Base-by-base conservation (phyloP, 2,329 filamentous ascomycete species). In the Colletotrichum spinosum region DNA sequence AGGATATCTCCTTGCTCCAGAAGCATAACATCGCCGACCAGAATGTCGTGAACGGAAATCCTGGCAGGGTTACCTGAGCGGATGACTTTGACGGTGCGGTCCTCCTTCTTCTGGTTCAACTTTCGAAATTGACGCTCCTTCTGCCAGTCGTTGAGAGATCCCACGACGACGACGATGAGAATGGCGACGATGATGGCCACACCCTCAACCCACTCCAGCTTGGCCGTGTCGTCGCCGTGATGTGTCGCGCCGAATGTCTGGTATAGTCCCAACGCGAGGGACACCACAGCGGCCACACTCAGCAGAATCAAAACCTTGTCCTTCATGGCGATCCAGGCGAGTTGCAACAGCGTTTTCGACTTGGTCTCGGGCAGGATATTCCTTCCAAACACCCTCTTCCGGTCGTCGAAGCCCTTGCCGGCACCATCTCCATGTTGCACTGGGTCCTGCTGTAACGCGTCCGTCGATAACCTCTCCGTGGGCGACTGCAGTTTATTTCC, bases 61-160 rank as follows among this genome's bases (percentile, higher is more conserved):
- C 91, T 88, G 68, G 85, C 83, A 1, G 88, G 88, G 70, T 84
- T 88, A 39, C 91, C 92, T 1, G 91, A 94, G 25, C 92, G 89
- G 57, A 92, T 81, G 7, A 93, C 88, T 67, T 92, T 93, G 70
- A 95, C 88, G 50, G 86, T 79, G 38, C 92, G 86, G 72, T 94
- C 89, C 55, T 93, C 89, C 76, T 94, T 94, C 74, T 93, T 93
- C 75, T 88, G 88, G 77, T 94, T 94, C 64, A 94, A 80, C 75
- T 92, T 93, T 50, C 92, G 89, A 71, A 94, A 94, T 72, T 93
- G 91, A 49, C 90, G 85, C 74, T 94, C 92, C 76, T 94, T 94
- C 72, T 95, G 92, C 84, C 89, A 94, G 73, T 94, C 92, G 69
- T 93, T 94, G 45, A 89, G 79, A n/a, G 92, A 91, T 64, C 91